Evolutionary conservation across 1,284 basidiomycete species (phyloP).

Genomic region (Marasmius tenuissimus): DNA sequence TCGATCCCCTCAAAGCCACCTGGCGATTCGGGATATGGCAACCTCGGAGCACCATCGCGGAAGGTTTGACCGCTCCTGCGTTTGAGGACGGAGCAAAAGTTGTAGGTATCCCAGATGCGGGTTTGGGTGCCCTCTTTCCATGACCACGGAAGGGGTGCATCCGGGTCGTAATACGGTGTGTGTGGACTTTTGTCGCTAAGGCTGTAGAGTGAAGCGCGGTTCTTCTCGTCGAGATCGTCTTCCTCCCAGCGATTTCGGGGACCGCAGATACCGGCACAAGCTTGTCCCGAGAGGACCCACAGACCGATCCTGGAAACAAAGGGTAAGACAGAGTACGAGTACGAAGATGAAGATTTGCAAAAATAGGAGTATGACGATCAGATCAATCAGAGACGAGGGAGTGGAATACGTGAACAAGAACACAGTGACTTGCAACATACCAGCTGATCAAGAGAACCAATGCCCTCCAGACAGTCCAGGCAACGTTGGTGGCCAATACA

Average conservation of each 20-base stretch:
- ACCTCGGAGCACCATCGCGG: constrained; percentile 19
- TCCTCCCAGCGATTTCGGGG: constrained; percentile 82
- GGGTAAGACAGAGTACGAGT: background rate
- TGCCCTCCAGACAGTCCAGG: constrained; percentile 71
- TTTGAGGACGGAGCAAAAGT: constrained; percentile 61
- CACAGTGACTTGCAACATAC: constrained; percentile 37
- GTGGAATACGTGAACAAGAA: background rate
- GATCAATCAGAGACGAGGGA: background rate
- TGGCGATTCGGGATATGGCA: constrained; percentile 16
- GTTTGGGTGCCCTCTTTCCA: constrained; percentile 74
- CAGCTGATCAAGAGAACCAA: constrained; percentile 66
- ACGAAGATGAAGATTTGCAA: constrained; percentile 8
- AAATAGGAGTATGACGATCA: background rate
- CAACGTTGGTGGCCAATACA: constrained; percentile 73
- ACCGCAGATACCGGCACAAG: constrained; percentile 76
- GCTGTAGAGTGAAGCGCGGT: constrained; percentile 42
- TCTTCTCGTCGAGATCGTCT: constrained; percentile 60
- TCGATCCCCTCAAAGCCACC: constrained; percentile 56
- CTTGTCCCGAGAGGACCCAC: constrained; percentile 75
- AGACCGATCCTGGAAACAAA: constrained; percentile 56
- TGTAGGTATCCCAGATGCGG: constrained; percentile 75
- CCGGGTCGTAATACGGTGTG: constrained; percentile 17
- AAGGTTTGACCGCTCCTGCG: constrained; percentile 10
- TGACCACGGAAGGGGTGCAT: constrained; percentile 58
- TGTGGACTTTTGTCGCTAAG: constrained; percentile 41